Evolutionary conservation across 2,329 filamentous ascomycete genomes (phyloP), one percentile per base, ranked within the genome.

Genomic region (Bipolaris gigantea): DNA sequence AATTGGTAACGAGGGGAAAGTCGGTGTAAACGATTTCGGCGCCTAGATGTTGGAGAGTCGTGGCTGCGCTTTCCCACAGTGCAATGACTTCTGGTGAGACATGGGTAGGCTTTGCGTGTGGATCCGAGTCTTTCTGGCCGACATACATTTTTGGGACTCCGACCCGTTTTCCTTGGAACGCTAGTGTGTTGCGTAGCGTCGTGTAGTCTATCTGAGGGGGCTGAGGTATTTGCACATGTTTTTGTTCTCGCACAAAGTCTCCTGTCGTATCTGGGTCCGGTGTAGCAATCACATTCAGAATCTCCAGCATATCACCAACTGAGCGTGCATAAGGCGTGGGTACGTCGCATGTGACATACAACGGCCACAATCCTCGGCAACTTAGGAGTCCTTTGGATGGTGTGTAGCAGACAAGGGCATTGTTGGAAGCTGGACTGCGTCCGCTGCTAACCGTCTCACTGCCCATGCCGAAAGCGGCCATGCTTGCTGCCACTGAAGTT

Each of bases 371-470:
- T 0, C 83, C 83, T 1, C 81, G 74, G 8, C 79, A 76, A 2
- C 81, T 79, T 15, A 86, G 71, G 0, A 81, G 56, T 0, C 81
- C 81, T 35, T 79, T 75, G 0, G 81, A 84, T 0, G 83, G 82
- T 0, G 83, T 82, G 50, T 85, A 85, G 0, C 78, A 81, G 0
- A 85, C 75, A 2, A 85, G 66, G 0, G 75, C 79, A 61, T 85
- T 85, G 57, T 85, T 85, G 0, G 79, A 82, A 1, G 82, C 82
- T 0, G 83, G 83, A 2, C 80, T 80, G 2, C 83, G 74, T 0
- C 83, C 83, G 0, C 81, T 83, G 0, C 80, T 82, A 0, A 85
- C 80, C 0, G 83, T 83, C 64, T 86, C 83, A 2, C 75, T 77
- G 0, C 78, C 83, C 49, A 85, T 72, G 0, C 80, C 82, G 55